These are phyloP conservation scores for Ascodesmis nigricans DNA, from an alignment of 495 filamentous ascomycete genomes.

Conservation along the genomic window DNA sequence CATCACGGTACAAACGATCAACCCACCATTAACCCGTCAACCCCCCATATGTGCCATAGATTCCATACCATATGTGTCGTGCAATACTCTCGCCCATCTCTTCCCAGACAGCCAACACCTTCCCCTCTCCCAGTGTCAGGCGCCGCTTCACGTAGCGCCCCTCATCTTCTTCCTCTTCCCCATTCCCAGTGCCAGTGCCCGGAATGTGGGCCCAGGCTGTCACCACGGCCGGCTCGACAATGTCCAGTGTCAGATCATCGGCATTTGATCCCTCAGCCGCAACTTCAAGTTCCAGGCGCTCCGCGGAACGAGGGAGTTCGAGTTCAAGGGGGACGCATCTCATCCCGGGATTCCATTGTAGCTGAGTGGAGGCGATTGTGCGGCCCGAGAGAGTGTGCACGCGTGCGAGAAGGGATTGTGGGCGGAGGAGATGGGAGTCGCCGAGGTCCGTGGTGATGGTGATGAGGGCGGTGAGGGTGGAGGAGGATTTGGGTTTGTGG, in stretches of 20 bases:
- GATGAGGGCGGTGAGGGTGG: slow-evolving; percentile 32
- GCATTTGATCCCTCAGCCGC: no score
- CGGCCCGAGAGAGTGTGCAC: slow-evolving; percentile 23
- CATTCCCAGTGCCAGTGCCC: no score
- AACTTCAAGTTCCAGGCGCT: no score
- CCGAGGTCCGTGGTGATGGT: slow-evolving; percentile 83
- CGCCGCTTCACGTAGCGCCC: slow-evolving; percentile 34
- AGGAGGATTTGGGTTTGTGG: slow-evolving; percentile 22
- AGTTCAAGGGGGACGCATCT: slow-evolving; percentile 29
- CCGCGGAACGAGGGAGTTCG: no score
- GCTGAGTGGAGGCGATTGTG: slow-evolving; percentile 24
- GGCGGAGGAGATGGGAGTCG: slow-evolving; percentile 54
- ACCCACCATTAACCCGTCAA: no score
- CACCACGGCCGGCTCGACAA: no score
- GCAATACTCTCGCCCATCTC: slow-evolving; percentile 92
- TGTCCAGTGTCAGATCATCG: no score
- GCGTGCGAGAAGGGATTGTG: slow-evolving; percentile 33
- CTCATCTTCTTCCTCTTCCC: no score
- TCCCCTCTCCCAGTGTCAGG: slow-evolving; percentile 21
- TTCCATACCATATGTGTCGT: slow-evolving; percentile 64
- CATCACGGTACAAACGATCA: no score
- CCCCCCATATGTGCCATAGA: slow-evolving; percentile 9
- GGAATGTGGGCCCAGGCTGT: no score
- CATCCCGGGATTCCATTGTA: slow-evolving; percentile 34
- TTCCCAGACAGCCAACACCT: slow-evolving; percentile 41